These are phyloP conservation scores for Oemleria cerasiformis DNA, from an alignment of 306 rosid species.

Conservation along the genomic window DNA sequence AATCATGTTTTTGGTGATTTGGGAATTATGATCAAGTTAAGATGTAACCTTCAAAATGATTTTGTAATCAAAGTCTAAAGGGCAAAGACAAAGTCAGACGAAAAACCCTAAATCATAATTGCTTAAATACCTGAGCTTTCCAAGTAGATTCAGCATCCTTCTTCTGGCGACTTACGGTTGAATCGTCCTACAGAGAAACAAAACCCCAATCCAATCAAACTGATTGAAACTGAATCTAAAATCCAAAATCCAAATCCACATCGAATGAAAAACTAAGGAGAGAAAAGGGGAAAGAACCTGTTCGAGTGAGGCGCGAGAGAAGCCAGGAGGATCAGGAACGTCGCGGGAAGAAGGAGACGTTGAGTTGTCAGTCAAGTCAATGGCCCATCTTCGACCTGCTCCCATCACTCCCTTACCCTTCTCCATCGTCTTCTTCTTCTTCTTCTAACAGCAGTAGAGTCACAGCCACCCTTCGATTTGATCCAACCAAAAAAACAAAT, in stretches of 20 bases:
- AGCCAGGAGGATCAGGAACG: slow-evolving; percentile 86
- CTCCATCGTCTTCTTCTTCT: slow-evolving; percentile 41
- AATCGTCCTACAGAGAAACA: slow-evolving; percentile 57
- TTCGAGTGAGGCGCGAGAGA: slow-evolving; percentile 80
- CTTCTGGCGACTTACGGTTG: slow-evolving; percentile 83
- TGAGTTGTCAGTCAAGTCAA: slow-evolving; percentile 76
- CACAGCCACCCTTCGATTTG: not conserved
- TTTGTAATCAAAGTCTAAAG: not conserved
- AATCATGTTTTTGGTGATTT: not conserved
- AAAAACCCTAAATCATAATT: not conserved
- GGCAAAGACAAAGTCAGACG: not conserved
- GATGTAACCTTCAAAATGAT: no score
- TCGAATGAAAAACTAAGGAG: not conserved
- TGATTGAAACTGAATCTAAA: not conserved
- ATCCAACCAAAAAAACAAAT: not conserved
- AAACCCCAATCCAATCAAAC: not conserved
- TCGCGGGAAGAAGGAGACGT: slow-evolving; percentile 60
- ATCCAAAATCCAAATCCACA: not conserved
- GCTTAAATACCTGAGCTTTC: slow-evolving; percentile 69
- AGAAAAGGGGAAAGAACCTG: slow-evolving; percentile 36
- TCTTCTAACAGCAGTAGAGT: not conserved
- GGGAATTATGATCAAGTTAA: no score
- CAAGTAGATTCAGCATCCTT: slow-evolving; percentile 94
- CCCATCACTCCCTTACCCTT: slow-evolving; percentile 83
- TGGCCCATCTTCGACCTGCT: slow-evolving; percentile 84